A percentile compares a stretch with the other conserved stretches of the same genome.
Conservation (phyloP, 805 yeast genomes). For the Metschnikowia similis region DNA sequence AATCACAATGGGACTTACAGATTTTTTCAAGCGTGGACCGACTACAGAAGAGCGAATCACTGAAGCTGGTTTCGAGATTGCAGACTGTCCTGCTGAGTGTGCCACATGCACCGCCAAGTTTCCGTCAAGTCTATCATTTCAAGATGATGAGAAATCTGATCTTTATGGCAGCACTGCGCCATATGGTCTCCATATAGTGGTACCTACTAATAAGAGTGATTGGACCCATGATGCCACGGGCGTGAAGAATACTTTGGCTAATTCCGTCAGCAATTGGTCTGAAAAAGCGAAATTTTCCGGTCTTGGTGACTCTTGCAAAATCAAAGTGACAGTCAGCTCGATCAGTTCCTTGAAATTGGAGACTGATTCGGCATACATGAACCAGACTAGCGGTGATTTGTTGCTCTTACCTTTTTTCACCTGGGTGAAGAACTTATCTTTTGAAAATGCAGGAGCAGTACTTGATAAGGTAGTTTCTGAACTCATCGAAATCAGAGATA, state of each 20-base stretch:
- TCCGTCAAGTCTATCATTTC: slow-evolving; percentile 48
- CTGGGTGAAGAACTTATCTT: slow-evolving; percentile 53
- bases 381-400: slow-evolving; percentile 51
- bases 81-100: slow-evolving; percentile 54
- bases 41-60: slow-evolving; percentile 12
- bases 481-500: slow-evolving; percentile 26
- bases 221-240: slow-evolving; percentile 77
- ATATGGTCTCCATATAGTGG: slow-evolving; percentile 65
- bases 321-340: slow-evolving; percentile 55
- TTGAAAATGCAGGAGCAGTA: slow-evolving; percentile 40
- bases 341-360: slow-evolving; percentile 43
- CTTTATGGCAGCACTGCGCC: slow-evolving; percentile 72
- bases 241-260: slow-evolving; percentile 40
- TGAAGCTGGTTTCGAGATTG: slow-evolving; percentile 27
- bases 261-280: slow-evolving; percentile 39
- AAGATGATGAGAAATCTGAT: slow-evolving; percentile 34
- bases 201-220: slow-evolving; percentile 80
- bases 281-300: slow-evolving; percentile 16
- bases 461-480: slow-evolving; percentile 42
- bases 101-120: slow-evolving; percentile 47
- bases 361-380: slow-evolving; percentile 38
- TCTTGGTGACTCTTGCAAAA: slow-evolving; percentile 21
- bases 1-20: slow-evolving; percentile 12
- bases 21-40: slow-evolving; percentile 13
- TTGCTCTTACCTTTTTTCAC: slow-evolving; percentile 71